Percentiles rank a stretch among this genome's conserved stretches.
Evolutionary conservation across 1,139 yeast genomes (phyloP).

Genomic region (Saccharomyces hybrid): DNA sequence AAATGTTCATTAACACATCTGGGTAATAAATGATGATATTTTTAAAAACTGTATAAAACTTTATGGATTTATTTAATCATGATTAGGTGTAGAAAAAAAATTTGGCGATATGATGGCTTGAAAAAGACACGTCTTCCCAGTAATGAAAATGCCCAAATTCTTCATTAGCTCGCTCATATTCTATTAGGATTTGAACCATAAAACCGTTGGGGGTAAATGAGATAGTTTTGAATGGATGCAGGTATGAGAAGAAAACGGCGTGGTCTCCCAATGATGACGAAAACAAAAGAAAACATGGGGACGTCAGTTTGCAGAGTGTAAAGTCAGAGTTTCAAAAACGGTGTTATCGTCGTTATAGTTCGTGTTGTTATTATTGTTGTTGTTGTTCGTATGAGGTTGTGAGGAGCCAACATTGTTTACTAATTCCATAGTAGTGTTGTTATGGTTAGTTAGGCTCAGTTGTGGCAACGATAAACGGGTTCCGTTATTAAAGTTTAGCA

Average conservation of each 20-base stretch:
- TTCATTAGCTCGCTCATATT: neutral
- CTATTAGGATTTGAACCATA: neutral
- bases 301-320: neutral
- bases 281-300: neutral
- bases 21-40: neutral
- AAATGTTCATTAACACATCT: neutral
- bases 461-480: constrained; percentile 30
- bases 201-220: neutral
- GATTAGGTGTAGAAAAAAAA: neutral
- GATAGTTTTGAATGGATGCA: neutral
- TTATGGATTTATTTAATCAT: neutral
- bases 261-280: neutral
- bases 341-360: constrained; percentile 4
- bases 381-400: neutral
- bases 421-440: constrained; percentile 8
- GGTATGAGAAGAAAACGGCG: neutral
- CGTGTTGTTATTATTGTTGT: constrained; percentile 3
- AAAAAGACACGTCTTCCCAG: neutral
- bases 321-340: neutral
- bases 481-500: constrained; percentile 24
- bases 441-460: constrained; percentile 22
- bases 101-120: neutral
- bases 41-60: neutral
- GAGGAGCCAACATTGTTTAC: neutral
- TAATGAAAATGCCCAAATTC: neutral